Conservation (phyloP, 305 asterid genomes). For the Petunia hybrid region DNA sequence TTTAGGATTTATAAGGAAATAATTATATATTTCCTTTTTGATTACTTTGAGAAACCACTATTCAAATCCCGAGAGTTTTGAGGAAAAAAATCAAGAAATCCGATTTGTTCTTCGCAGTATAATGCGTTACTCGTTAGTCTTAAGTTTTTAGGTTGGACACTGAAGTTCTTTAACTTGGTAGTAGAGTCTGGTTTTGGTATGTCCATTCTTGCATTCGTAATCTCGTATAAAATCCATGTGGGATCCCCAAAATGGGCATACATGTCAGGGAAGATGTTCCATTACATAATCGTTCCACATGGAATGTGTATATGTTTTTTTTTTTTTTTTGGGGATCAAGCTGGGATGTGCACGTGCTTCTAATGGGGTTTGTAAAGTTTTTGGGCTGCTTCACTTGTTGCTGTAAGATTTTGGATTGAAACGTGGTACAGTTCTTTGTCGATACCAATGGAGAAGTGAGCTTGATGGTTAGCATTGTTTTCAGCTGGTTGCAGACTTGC, state of each 20-base stretch:
- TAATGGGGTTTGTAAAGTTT: background rate
- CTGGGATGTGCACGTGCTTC: no score
- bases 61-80: background rate
- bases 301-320: background rate
- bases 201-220: conserved; percentile 3
- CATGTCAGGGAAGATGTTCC: background rate
- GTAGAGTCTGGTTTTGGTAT: background rate
- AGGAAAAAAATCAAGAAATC: background rate
- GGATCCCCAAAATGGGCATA: background rate
- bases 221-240: background rate
- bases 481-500: conserved; percentile 10
- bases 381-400: conserved; percentile 9
- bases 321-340: background rate
- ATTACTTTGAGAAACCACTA: no score
- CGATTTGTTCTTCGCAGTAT: background rate
- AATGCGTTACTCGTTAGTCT: background rate
- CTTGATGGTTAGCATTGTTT: conserved; percentile 8
- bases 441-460: no score
- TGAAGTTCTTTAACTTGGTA: background rate
- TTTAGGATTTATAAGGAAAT: no score
- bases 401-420: background rate
- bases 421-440: background rate
- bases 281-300: background rate
- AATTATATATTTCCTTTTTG: no score
- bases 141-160: background rate